Conservation (phyloP, 805 yeast species). For the Saturnispora halmiae region DNA sequence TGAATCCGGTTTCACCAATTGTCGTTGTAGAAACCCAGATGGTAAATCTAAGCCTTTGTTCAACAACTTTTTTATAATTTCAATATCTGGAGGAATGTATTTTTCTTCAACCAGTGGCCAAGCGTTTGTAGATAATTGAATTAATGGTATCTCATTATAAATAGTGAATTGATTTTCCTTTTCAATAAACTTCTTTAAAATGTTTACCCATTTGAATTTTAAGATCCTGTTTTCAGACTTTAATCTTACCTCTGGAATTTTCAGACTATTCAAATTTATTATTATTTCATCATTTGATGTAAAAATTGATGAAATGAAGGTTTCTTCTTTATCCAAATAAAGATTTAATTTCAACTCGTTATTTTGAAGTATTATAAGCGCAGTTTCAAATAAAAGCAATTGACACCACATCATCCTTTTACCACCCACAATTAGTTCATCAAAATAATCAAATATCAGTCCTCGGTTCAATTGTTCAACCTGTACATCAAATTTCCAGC, state of each 20-base stretch:
- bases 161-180: background rate
- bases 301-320: slow-evolving; percentile 22
- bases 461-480: slow-evolving; percentile 4
- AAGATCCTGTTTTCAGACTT: slow-evolving; percentile 18
- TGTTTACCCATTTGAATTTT: slow-evolving; percentile 24
- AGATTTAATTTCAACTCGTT: slow-evolving; percentile 16
- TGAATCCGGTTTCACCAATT: slow-evolving; percentile 34
- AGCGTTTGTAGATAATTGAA: slow-evolving; percentile 42
- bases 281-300: slow-evolving; percentile 16
- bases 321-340: slow-evolving; percentile 10
- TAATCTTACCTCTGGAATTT: slow-evolving; percentile 20
- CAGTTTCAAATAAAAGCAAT: slow-evolving; percentile 21
- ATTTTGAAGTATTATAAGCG: slow-evolving; percentile 16
- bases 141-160: slow-evolving; percentile 25
- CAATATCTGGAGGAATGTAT: slow-evolving; percentile 33
- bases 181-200: slow-evolving; percentile 16
- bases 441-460: slow-evolving; percentile 20
- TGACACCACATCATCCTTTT: slow-evolving; percentile 11
- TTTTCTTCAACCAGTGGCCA: slow-evolving; percentile 34
- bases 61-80: slow-evolving; percentile 30
- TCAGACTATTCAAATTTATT: slow-evolving; percentile 21
- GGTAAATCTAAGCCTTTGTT: slow-evolving; percentile 37
- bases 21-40: slow-evolving; percentile 28
- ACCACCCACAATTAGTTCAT: slow-evolving; percentile 14
- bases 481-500: slow-evolving; percentile 4